These are phyloP conservation scores for Colletotrichum musicola DNA, from an alignment of 2,329 filamentous ascomycete species.

Conservation along the genomic window DNA sequence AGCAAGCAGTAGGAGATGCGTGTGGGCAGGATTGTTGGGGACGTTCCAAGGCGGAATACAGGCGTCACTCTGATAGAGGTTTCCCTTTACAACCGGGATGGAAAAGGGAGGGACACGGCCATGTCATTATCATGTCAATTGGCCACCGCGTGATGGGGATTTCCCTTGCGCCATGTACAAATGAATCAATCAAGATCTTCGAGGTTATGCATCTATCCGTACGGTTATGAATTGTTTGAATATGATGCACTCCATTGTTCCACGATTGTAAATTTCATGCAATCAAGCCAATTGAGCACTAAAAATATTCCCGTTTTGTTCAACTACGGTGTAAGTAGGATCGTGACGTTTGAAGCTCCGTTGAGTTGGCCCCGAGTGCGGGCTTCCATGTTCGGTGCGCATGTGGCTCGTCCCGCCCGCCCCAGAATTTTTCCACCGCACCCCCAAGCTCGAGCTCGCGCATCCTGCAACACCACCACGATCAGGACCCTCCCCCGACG, in stretches of 20 bases:
- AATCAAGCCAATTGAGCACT: background rate
- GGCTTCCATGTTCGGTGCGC: conserved; percentile 24
- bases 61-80: conserved; percentile 23
- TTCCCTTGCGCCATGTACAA: conserved; percentile 38
- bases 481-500: conserved; percentile 1
- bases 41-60: background rate
- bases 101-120: conserved; percentile 19
- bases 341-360: conserved; percentile 9
- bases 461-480: conserved; percentile 33
- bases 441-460: conserved; percentile 28
- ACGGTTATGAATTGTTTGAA: background rate
- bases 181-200: conserved; percentile 35
- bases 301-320: too few species aligned
- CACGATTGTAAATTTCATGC: background rate
- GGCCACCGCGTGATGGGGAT: conserved; percentile 34
- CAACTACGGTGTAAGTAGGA: background rate
- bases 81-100: conserved; percentile 16
- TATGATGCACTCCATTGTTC: background rate
- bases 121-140: conserved; percentile 26
- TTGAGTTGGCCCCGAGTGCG: background rate
- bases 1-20: conserved; percentile 56
- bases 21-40: conserved; percentile 36
- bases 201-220: conserved; percentile 35
- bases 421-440: conserved; percentile 41
- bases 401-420: conserved; percentile 37